These are phyloP conservation scores for Russula olivacea DNA, from an alignment of 768 basidiomycete species.

Conservation along the genomic window DNA sequence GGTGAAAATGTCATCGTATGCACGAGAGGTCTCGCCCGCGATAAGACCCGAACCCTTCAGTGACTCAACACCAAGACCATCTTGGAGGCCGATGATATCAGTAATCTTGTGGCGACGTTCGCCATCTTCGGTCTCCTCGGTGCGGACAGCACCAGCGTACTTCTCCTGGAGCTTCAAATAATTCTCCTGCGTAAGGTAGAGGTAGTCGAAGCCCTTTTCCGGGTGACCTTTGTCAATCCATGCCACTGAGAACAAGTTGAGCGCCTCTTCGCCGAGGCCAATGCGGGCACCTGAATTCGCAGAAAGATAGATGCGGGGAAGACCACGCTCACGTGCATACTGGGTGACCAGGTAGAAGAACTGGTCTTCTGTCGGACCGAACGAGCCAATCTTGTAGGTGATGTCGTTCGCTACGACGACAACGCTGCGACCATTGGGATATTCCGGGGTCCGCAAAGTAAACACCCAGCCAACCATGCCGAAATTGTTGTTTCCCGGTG, in stretches of 20 bases:
- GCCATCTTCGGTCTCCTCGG: constrained; percentile 76
- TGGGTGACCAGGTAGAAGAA: constrained; percentile 95
- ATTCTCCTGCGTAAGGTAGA: constrained; percentile 92
- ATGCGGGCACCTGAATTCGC: constrained; percentile 98
- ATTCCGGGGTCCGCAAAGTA: constrained; percentile 88
- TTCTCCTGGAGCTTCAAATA: constrained; percentile 86
- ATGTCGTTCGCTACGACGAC: constrained; percentile 97
- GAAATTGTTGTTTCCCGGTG: constrained; percentile 89
- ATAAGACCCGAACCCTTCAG: constrained; percentile 96
- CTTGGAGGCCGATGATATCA: constrained; percentile 93
- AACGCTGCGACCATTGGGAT: constrained; percentile 75
- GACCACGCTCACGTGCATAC: constrained; percentile 80
- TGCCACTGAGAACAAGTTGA: constrained; percentile 82
- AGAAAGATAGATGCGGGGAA: constrained; percentile 95
- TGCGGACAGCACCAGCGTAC: constrained; percentile 69
- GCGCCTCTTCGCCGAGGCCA: constrained; percentile 88
- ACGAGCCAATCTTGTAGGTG: constrained; percentile 97
- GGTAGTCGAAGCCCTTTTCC: constrained; percentile 93
- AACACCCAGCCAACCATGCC: constrained; percentile 99
- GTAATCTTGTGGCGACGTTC: constrained; percentile 92
- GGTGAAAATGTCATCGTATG: constrained; percentile 99
- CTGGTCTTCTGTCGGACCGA: constrained; percentile 91
- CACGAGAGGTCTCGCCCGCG: constrained; percentile 95
- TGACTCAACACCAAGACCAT: constrained; percentile 95
- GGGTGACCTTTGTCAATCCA: constrained; percentile 81